Percentiles rank a stretch among this genome's conserved stretches.
Evolutionary conservation across 768 basidiomycete species (phyloP).

Genomic region (Boletus rubroflammeus): DNA sequence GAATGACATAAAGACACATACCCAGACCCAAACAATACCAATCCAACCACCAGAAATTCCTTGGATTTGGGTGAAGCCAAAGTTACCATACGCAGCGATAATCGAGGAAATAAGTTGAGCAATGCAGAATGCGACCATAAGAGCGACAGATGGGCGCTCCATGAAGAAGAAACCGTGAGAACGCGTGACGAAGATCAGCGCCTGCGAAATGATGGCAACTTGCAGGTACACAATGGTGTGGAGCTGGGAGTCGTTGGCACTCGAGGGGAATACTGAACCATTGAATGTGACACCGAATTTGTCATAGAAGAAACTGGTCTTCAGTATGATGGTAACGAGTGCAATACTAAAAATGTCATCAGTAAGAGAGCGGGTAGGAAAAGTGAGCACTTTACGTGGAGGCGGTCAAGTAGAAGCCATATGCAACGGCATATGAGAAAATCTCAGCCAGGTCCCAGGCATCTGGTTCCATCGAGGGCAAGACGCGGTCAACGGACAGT

Average conservation of each 20-base stretch:
- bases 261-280: constrained; percentile 22
- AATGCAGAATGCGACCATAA: constrained; percentile 86
- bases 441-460: constrained; percentile 97
- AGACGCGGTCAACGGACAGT: constrained; percentile 89
- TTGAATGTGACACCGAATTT: constrained; percentile 72
- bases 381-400: constrained; percentile 66
- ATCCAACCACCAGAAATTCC: constrained; percentile 91
- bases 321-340: constrained; percentile 78
- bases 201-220: constrained; percentile 98
- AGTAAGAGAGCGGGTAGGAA: constrained; percentile 8
- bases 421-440: constrained; percentile 92
- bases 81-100: constrained; percentile 90
- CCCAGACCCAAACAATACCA: constrained; percentile 97
- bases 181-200: constrained; percentile 94
- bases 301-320: constrained; percentile 86
- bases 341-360: constrained; percentile 48
- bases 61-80: constrained; percentile 87
- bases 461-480: constrained; percentile 90
- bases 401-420: constrained; percentile 87
- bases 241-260: constrained; percentile 60
- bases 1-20: constrained; percentile 37
- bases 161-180: constrained; percentile 96
- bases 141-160: constrained; percentile 88
- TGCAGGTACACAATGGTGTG: constrained; percentile 94
- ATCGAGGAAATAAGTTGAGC: constrained; percentile 95